Evolutionary conservation across 2,329 filamentous ascomycete genomes (phyloP), one percentile per base, ranked within the genome.

Genomic region (Arthrinium puccinioides): DNA sequence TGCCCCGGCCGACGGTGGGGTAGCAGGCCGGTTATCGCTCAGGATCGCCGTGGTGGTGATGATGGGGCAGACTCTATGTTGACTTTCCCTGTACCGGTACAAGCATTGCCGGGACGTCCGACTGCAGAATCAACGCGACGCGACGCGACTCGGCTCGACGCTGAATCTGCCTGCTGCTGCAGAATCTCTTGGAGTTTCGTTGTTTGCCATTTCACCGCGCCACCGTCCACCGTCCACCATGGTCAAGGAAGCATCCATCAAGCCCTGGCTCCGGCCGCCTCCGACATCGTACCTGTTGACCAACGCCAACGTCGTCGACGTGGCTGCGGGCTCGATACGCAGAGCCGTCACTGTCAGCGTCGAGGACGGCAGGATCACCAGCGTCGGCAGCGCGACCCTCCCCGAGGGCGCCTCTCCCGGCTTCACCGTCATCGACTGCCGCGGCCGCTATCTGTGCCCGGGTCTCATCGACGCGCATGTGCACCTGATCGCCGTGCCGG

Each of bases 261-360:
- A 51, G 34, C 50, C 51, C 2, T 54, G 50, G 51, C 43, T 49
- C 7, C 40, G 50, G 24, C 40, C 44, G 15, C 23, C 43, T 11
- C 47, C 42, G 3, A 42, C 40, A 13, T 16, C 36, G 3, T 53
- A 49, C 34, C 23, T 48, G 4, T 25, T 54, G 15, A 37, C 33
- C 31, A 47, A 52, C 21, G 51, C 43, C 31, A 53, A 41, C 36
- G 25, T 54, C 13, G 41, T 54, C 26, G 50, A 53, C 26, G 49
- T 52, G 4, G 40, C 26, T 3, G 26, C 38, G 8, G 50, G 52
- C 32, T 30, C 21, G 5, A 41, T 51, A 9, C 40, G 31, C 21
- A 19, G 33, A 15, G 21, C 33, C 3, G 40, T 37, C 14, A 39
- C 40, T 2, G 45, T 54, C 13, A 36, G 15, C 10, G 36, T 52